Evolutionary conservation across 192 early-diverging fungal genomes (phyloP).

Genomic region (Funneliformis geosporum): DNA sequence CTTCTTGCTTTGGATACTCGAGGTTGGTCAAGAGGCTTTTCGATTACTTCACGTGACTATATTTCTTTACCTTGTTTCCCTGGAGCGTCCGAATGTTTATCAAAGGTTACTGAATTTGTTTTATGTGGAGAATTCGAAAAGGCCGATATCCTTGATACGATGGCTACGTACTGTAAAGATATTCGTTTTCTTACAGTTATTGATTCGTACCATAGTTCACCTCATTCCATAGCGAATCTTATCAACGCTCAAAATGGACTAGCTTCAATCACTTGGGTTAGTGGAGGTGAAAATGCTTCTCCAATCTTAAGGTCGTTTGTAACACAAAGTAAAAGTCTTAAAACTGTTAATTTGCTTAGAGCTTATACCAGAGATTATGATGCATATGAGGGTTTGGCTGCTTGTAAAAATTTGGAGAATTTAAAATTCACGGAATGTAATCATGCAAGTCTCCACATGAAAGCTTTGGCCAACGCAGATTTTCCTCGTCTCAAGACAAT

Average conservation of each 20-base stretch:
- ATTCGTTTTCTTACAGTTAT: neutral
- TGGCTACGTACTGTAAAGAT: neutral
- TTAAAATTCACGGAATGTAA: constrained; percentile 4
- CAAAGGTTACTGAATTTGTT: constrained; percentile 1
- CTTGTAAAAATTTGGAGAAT: constrained; percentile 6
- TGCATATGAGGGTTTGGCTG: neutral
- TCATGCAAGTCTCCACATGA: neutral
- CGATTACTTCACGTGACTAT: neutral
- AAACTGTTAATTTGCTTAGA: neutral
- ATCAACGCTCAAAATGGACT: neutral
- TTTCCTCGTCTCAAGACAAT: neutral
- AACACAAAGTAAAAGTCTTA: neutral
- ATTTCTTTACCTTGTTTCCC: constrained; percentile 5
- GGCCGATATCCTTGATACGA: neutral
- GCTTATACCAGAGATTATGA: neutral
- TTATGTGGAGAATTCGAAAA: constrained; percentile 13
- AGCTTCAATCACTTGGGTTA: neutral
- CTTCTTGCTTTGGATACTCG: neutral
- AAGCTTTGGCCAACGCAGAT: neutral
- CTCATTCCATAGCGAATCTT: neutral
- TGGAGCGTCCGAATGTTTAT: neutral
- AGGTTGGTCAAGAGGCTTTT: neutral
- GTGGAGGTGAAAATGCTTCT: constrained; percentile 2
- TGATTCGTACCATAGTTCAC: neutral
- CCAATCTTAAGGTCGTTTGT: neutral